Base-by-base conservation (phyloP, 2,329 filamentous ascomycete genomes). In the Bipolaris oryzae region DNA sequence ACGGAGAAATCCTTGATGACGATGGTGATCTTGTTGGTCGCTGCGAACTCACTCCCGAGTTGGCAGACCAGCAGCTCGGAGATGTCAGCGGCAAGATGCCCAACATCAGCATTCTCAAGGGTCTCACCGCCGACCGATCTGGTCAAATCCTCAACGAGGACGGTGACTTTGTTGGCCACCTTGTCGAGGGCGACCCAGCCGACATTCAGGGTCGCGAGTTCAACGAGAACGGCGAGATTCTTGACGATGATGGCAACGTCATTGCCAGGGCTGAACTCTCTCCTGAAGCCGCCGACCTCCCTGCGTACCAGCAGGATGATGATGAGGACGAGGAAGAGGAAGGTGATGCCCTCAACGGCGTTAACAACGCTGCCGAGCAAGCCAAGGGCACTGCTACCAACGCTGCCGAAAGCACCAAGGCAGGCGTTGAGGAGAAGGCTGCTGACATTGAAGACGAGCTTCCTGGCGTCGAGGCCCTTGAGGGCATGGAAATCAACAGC, bases 1-100 rank as follows among this genome's bases (percentile, higher is more conserved):
- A 84, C 13, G 83, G 83, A 55, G 81, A 84, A 64, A 84, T 85
- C 28, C 77, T 85, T 21, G 81, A 84, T 55, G 80, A 84, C 39
- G 79, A 83, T 58, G 83, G 82, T 21, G 79, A 83, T 60, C 78
- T 84, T 21, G 80, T 85, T 45, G 83, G 83, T 48, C 81, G 81
- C 53, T 79, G 80, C 50, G 81, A 84, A 60, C 74, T 82, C 33
- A 74, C 79, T 16, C 80, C 80, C 13, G 79, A 82, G 35, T 70
- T 74, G 41, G 73, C 74, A 45, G 74, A 80, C 60, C 74, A 78
- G 51, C 78, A 81, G 54, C 63, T 78, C 23, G 66, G 74, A 34
- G 76, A 68, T 6, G 74, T 74, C 44, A 72, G 67, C 0, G 64
- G 64, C 35, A 76, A 78, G 55, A 68, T 81, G 55, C 80, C 80